These are phyloP conservation scores for Pyrenochaeta sp. DNA, from an alignment of 2,329 filamentous ascomycete genomes.

Conservation along the genomic window DNA sequence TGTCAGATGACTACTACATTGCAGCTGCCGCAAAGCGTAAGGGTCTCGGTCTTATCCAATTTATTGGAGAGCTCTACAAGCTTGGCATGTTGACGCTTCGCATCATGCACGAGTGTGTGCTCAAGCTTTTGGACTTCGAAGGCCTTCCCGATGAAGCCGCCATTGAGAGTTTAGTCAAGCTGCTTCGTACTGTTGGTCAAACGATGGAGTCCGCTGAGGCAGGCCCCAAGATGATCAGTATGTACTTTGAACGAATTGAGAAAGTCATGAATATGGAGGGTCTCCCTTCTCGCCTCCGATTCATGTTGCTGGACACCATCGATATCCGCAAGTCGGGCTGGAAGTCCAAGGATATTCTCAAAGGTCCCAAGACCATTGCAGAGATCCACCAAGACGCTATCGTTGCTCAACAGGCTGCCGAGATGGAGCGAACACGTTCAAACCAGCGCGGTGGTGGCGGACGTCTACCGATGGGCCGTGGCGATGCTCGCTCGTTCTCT, in stretches of 20 bases:
- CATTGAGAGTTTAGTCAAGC: slow-evolving; percentile 92
- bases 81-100: slow-evolving; percentile 97
- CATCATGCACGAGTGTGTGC: slow-evolving; percentile 99
- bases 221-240: slow-evolving; percentile 86
- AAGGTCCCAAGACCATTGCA: slow-evolving; percentile 95
- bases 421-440: slow-evolving; percentile 66
- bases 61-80: slow-evolving; percentile 99
- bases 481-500: slow-evolving; percentile 86
- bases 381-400: slow-evolving; percentile 87
- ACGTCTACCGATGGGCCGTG: slow-evolving; percentile 78
- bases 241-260: slow-evolving; percentile 90
- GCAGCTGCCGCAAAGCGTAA: slow-evolving; percentile 94
- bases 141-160: slow-evolving; percentile 93
- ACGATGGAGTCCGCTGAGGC: slow-evolving; percentile 84
- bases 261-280: slow-evolving; percentile 77
- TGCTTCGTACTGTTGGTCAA: slow-evolving; percentile 88
- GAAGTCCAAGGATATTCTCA: slow-evolving; percentile 87
- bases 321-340: slow-evolving; percentile 82
- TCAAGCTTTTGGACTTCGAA: slow-evolving; percentile 95
- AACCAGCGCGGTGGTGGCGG: slow-evolving; percentile 74
- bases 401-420: slow-evolving; percentile 81
- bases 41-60: slow-evolving; percentile 96
- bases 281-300: slow-evolving; percentile 85
- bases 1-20: slow-evolving; percentile 96
- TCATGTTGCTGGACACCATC: slow-evolving; percentile 95